These are phyloP conservation scores for Diacronema lutheri DNA, from an alignment of 78 protist species.

Conservation along the genomic window DNA sequence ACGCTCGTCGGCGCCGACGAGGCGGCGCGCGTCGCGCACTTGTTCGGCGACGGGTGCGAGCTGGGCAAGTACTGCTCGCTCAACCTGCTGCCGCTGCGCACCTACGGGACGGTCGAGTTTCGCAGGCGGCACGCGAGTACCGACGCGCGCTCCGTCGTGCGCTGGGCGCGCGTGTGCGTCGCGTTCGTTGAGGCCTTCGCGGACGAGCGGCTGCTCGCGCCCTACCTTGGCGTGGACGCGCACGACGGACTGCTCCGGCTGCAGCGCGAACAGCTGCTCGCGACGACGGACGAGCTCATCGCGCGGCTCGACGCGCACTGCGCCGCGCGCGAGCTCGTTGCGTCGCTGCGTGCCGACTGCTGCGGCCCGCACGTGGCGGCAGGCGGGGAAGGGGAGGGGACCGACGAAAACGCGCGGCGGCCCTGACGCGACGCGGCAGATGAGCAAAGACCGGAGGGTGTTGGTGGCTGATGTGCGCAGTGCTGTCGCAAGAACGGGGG, in stretches of 20 bases:
- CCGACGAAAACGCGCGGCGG: no score
- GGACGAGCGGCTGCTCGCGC: not conserved
- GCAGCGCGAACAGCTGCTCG: no score
- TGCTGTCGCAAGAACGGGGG: no score
- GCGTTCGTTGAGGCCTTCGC: slow-evolving; percentile 3
- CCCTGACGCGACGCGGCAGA: no score
- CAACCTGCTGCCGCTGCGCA: not conserved
- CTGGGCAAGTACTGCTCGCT: not conserved
- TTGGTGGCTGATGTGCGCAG: no score
- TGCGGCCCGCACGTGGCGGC: no score
- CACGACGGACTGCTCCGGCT: not conserved
- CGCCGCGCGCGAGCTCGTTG: no score
- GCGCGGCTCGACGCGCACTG: no score
- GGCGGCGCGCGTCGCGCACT: not conserved
- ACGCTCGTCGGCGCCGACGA: not conserved
- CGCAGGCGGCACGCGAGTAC: not conserved
- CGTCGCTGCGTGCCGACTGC: no score
- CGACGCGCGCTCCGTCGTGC: not conserved
- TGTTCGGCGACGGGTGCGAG: not conserved
- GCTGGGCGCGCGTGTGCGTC: not conserved
- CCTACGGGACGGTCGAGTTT: not conserved
- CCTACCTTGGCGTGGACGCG: not conserved
- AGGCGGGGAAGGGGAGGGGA: no score
- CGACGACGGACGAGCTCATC: no score
- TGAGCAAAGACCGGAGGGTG: no score